These are phyloP conservation scores for Talaromyces sp. DNA, from an alignment of 2,329 filamentous ascomycete species.

Conservation along the genomic window DNA sequence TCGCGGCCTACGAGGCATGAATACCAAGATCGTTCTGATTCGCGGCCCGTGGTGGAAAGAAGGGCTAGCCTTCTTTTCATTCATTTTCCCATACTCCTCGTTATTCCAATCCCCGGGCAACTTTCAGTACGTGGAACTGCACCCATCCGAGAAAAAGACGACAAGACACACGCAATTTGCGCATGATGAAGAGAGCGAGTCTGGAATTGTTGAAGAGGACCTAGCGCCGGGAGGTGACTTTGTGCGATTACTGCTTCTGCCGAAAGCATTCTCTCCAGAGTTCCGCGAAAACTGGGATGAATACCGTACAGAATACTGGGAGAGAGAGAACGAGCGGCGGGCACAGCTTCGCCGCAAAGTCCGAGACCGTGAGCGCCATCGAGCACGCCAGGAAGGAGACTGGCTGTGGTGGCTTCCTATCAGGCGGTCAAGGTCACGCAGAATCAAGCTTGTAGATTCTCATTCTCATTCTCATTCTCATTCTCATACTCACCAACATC, in stretches of 20 bases:
- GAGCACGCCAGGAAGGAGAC: constrained; percentile 64
- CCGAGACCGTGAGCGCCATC: constrained; percentile 61
- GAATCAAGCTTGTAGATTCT: constrained; percentile 22
- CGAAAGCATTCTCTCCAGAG: constrained; percentile 90
- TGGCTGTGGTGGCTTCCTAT: constrained; percentile 82
- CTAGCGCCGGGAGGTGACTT: constrained; percentile 85
- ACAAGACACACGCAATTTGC: constrained; percentile 29
- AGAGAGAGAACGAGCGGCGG: constrained; percentile 87
- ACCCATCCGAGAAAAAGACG: constrained; percentile 34
- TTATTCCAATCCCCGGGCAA: constrained; percentile 62
- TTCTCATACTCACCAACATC: constrained; percentile 18
- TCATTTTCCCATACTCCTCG: constrained; percentile 71
- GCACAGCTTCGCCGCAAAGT: constrained; percentile 67
- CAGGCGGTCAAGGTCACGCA: constrained; percentile 28
- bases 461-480: constrained; percentile 14
- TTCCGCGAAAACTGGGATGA: constrained; percentile 97
- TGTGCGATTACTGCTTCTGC: constrained; percentile 81
- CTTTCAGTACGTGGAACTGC: constrained; percentile 74
- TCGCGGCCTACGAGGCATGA: constrained; percentile 83
- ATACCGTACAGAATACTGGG: constrained; percentile 93
- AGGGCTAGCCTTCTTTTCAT: constrained; percentile 64
- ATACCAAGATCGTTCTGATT: constrained; percentile 91
- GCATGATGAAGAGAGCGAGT: constrained; percentile 60
- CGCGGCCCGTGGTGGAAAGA: constrained; percentile 79
- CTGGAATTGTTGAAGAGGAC: constrained; percentile 73